Percentiles rank a stretch among this genome's conserved stretches.
Evolutionary conservation across 169 alveolate genomes (phyloP).

Genomic region (Cryptosporidium baileyi): DNA sequence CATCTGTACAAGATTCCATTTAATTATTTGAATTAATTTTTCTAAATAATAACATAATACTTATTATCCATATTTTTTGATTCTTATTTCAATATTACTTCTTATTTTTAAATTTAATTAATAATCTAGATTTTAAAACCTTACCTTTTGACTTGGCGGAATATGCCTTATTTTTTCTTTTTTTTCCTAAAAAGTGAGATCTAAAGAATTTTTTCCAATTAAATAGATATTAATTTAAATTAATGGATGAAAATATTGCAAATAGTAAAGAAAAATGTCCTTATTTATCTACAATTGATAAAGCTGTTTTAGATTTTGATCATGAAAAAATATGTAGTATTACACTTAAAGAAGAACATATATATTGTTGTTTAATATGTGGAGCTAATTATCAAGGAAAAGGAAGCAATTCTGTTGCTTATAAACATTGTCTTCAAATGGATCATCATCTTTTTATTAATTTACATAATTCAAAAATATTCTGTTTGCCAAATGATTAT

Average conservation of each 20-base stretch:
- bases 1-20: conserved; percentile 21
- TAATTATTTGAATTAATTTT: not conserved
- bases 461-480: conserved; percentile 87
- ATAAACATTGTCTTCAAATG: conserved; percentile 94
- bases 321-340: conserved; percentile 96
- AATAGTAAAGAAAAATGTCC: conserved; percentile 85
- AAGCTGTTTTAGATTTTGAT: conserved; percentile 97
- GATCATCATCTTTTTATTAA: conserved; percentile 94
- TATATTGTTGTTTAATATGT: conserved; percentile 96
- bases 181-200: too few relatives aligned
- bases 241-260: not conserved
- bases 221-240: too few relatives aligned
- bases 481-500: conserved; percentile 96
- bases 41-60: not conserved
- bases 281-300: conserved; percentile 91
- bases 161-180: too few relatives aligned
- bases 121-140: too few relatives aligned
- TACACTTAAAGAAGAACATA: conserved; percentile 92
- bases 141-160: too few relatives aligned
- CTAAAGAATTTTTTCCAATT: too few relatives aligned
- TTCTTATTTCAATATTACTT: not conserved
- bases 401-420: conserved; percentile 93
- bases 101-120: too few relatives aligned
- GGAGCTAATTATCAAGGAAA: conserved; percentile 96
- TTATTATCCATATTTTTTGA: not conserved